A percentile compares a stretch with the other conserved stretches of the same genome.
phyloP scores from a whole-genome alignment of 1,139 yeast genomes.

The Sugiyamaella novakii region DNA sequence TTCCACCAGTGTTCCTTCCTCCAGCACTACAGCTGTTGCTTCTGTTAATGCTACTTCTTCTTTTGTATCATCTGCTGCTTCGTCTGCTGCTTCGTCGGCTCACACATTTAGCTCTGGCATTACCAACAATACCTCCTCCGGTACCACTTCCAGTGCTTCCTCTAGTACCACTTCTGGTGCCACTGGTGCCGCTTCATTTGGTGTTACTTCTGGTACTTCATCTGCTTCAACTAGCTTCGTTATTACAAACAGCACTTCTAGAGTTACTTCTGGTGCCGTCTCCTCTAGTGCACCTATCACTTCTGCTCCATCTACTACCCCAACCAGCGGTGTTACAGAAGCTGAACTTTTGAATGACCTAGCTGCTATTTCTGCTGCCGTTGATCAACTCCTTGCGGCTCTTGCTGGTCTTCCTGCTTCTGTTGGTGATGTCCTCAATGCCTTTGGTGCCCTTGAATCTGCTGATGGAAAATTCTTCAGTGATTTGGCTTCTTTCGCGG shows the following conservation, averaged over 20 bases:
- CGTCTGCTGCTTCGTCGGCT: too few species aligned
- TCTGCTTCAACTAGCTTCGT: slow-evolving; percentile 4
- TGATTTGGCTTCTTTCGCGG: slow-evolving; percentile 11
- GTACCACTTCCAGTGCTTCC: not conserved
- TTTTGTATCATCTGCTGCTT: too few species aligned
- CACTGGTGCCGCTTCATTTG: not conserved
- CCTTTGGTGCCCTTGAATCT: slow-evolving; percentile 7
- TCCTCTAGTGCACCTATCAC: slow-evolving; percentile 4
- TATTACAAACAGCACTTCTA: slow-evolving; percentile 1
- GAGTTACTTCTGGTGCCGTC: slow-evolving; percentile 1
- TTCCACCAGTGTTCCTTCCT: too few species aligned
- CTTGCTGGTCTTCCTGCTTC: slow-evolving; percentile 10
- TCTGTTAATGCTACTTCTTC: too few species aligned
- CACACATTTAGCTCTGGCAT: too few species aligned
- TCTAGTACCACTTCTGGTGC: slow-evolving; percentile 11
- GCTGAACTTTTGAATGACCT: slow-evolving; percentile 4
- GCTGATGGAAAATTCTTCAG: slow-evolving; percentile 9
- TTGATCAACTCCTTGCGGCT: slow-evolving; percentile 4
- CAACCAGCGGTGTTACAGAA: slow-evolving; percentile 6
- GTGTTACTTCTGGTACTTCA: not conserved
- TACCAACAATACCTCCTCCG: too few species aligned
- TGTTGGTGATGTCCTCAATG: slow-evolving; percentile 10
- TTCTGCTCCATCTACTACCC: slow-evolving; percentile 10
- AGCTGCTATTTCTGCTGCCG: slow-evolving; percentile 7
- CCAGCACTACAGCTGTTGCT: not conserved